phyloP scores from a whole-genome alignment of 129 eudicot genomes.

The Mikania micrantha region DNA sequence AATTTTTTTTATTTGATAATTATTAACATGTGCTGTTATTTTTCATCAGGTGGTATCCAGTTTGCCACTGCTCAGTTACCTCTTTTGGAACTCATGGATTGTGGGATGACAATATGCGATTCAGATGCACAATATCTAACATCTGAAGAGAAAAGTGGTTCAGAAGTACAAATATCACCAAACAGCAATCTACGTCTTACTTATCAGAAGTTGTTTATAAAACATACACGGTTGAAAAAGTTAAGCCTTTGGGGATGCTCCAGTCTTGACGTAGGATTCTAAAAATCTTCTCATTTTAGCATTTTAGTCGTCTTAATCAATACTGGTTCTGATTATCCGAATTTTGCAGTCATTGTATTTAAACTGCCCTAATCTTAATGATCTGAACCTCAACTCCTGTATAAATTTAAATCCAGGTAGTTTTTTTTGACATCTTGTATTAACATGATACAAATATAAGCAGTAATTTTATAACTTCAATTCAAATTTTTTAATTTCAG shows the following conservation, averaged over 20 bases:
- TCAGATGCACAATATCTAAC: conserved; percentile 29
- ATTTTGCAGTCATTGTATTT: conserved; percentile 73
- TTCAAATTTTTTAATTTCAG: conserved; percentile 31
- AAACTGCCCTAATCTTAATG: conserved; percentile 83
- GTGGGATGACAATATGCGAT: conserved; percentile 93
- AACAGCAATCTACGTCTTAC: conserved; percentile 52
- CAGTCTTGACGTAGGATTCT: conserved; percentile 85
- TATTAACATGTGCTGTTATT: not conserved
- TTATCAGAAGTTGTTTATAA: conserved; percentile 81
- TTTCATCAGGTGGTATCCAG: conserved; percentile 76
- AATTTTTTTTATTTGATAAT: not conserved
- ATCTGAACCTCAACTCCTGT: conserved; percentile 80
- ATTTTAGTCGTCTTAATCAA: not conserved
- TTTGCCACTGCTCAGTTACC: conserved; percentile 97
- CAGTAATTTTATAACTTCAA: not conserved
- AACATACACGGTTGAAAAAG: conserved; percentile 73
- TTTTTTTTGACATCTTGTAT: not conserved
- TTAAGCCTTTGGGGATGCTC: conserved; percentile 99
- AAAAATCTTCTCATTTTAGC: not conserved
- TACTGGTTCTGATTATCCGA: conserved; percentile 9
- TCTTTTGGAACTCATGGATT: conserved; percentile 90
- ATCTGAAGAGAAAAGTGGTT: conserved; percentile 28
- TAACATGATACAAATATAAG: not conserved
- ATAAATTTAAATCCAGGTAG: conserved; percentile 77
- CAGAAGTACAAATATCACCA: conserved; percentile 38